These are phyloP conservation scores for Rhynchosporium secalis DNA, from an alignment of 2,329 filamentous ascomycete species.

Conservation along the genomic window DNA sequence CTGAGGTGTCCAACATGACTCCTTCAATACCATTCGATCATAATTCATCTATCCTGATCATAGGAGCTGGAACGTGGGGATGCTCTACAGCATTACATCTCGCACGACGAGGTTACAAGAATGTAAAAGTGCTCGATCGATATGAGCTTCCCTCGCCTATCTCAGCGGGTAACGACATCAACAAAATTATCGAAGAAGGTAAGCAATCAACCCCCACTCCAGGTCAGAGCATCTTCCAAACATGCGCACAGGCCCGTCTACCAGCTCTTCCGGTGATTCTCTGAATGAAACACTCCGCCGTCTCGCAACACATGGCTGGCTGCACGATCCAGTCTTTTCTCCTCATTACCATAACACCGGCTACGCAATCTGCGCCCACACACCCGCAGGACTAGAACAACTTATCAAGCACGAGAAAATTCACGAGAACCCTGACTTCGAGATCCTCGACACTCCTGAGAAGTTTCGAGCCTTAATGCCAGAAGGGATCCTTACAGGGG, in stretches of 20 bases:
- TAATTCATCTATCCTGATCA: conserved; percentile 40
- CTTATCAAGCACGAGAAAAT: conserved; percentile 42
- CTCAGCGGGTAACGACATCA: conserved; percentile 60
- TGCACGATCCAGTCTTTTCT: conserved; percentile 45
- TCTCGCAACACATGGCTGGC: conserved; percentile 46
- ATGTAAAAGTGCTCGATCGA: conserved; percentile 51
- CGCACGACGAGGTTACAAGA: conserved; percentile 46
- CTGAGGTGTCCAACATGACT: neutral
- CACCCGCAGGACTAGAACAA: conserved; percentile 42
- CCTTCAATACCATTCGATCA: neutral
- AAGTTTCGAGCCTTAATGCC: conserved; percentile 54
- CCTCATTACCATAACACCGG: conserved; percentile 49
- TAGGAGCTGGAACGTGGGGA: conserved; percentile 47
- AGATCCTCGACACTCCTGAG: conserved; percentile 44
- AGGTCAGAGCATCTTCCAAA: conserved; percentile 20
- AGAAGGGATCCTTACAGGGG: conserved; percentile 50
- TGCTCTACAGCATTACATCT: conserved; percentile 48
- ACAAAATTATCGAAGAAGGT: conserved; percentile 54
- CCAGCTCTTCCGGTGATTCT: conserved; percentile 15
- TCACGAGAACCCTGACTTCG: conserved; percentile 38
- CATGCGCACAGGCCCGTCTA: conserved; percentile 33
- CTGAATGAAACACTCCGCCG: conserved; percentile 41
- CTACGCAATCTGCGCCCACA: conserved; percentile 47
- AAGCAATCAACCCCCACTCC: neutral
- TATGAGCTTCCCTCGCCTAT: conserved; percentile 44